A percentile compares a stretch with the other conserved stretches of the same genome.
Conservation (phyloP, 1,284 basidiomycete species). For the Laetiporus sulphureus region DNA sequence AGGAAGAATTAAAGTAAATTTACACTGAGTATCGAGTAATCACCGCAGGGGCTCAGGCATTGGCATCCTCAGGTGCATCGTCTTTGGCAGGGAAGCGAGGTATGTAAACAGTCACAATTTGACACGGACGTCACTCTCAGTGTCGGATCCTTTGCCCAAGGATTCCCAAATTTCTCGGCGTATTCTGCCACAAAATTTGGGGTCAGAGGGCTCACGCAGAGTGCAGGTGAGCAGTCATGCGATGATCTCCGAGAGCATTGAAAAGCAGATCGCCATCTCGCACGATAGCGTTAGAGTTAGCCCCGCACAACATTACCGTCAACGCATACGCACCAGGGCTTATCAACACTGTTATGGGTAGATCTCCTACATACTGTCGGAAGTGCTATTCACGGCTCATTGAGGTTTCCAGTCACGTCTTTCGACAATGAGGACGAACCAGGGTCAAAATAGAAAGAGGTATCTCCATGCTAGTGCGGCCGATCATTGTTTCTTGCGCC, state of each 20-base stretch:
- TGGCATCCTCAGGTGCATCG: constrained; percentile 12
- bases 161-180: constrained; percentile 2
- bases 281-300: no score
- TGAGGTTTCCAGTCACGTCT: not conserved
- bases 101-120: constrained; percentile 1
- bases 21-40: not conserved
- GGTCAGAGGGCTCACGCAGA: constrained; percentile 23
- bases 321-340: constrained; percentile 13
- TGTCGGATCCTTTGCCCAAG: not conserved
- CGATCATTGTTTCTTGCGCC: no score
- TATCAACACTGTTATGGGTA: constrained; percentile 8
- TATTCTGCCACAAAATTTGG: constrained; percentile 24
- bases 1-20: constrained; percentile 27
- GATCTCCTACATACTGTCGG: not conserved
- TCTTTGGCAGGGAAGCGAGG: constrained; percentile 23
- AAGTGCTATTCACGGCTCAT: not conserved
- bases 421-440: not conserved
- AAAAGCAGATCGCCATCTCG: no score
- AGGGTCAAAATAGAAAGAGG: not conserved
- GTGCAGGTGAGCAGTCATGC: constrained; percentile 9
- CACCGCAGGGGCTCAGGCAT: not conserved
- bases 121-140: not conserved
- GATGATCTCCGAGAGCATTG: no score
- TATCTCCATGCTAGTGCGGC: no score
- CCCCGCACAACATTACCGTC: no score